Evolutionary conservation across 805 yeast genomes (phyloP), one percentile per base, ranked within the genome.

Genomic region (Candida andamanensis): DNA sequence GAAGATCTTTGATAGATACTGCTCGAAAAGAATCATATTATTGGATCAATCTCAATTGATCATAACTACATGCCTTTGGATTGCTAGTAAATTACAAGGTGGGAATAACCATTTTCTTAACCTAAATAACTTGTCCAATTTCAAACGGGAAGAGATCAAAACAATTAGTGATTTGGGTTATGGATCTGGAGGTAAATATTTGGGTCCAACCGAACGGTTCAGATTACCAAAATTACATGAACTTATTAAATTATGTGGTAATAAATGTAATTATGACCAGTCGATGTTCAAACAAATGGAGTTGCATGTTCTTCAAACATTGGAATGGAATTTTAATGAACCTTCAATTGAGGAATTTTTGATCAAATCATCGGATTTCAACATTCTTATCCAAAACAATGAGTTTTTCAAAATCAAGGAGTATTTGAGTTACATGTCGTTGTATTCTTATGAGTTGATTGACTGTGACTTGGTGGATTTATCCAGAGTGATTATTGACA

Each of bases 11-110:
- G 98, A 90, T 56, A 74, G 97, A 40, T 90, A 90, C 61, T 84
- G 95, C 53, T 82, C 95, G 32, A 82, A 80, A 47, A 70, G 97
- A 46, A 77, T 87, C 6, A 92, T 89, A 1, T 71, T 83, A 41
- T 75, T 80, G 44, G 89, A 84, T 36, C 97, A 89, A 58, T 79
- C 85, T 40, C 96, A 89, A 57, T 69, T 90, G 33, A 90, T 90
- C 8, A 86, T 94, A 19, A 83, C 95, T 39, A 85, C 95, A 4
- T 85, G 95, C 39, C 63, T 90, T 21, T 90, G 97, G 97, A 72
- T 90, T 19, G 85, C 95, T 2, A 80, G 95, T 16, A 90, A 90
- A 55, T 69, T 79, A n/a, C 74, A 74, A 47, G 85, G 85, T 29
- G 85, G 85, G 23, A 78, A 80, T 54, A 76, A 76, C 44, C 85